Evolutionary conservation across 2,329 filamentous ascomycete species (phyloP), one percentile per base, ranked within the genome.

Genomic region (Aspergillus novoparasiticus): DNA sequence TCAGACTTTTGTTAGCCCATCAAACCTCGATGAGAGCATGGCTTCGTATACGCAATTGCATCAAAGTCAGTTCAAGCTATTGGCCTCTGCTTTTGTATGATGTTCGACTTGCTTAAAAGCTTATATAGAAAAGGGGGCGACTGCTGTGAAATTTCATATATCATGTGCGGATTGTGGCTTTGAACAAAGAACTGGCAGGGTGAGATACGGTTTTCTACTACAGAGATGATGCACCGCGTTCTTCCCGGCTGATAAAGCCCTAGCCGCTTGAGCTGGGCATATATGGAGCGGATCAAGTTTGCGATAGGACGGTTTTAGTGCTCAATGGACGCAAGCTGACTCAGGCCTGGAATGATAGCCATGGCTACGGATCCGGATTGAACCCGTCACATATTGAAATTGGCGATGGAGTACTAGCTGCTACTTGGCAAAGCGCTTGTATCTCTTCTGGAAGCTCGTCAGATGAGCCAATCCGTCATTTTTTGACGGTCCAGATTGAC

Each of bases 21-120:
- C 30, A 14, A 6, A 39, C 16, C 16, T 39, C 48, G 23, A 26
- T 21, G n/a, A 50, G 11, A 21, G 21, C 11, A 28, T 14, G 5
- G 32, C 58, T 64, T 23, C 19, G 6, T 58, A 61, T 63, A 63
- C 68, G 46, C 57, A 65, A 26, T 36, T 66, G 23, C 53, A 63
- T 59, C 63, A 57, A 66, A 64, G 66, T 69, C 63, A 68, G 64
- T 66, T 48, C n/a, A 60, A 46, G 32, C 30, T 53, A 30, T 28
- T 59, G 21, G 19, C 36, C 30, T 59, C 9, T 48, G 23, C 23
- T 4, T 26, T 51, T 30, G 30, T 50, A 43, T 51, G 26, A 36
- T 60, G 48, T 43, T 46, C 26, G 9, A 11, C 30, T 32, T 32
- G 30, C 30, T 32, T 32, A 32, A 26, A 26, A 26, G 23, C 23